Percentiles rank a stretch among this genome's conserved stretches.
Conservation (phyloP, 257 asterid species). For the Solanum ossicruentum region DNA sequence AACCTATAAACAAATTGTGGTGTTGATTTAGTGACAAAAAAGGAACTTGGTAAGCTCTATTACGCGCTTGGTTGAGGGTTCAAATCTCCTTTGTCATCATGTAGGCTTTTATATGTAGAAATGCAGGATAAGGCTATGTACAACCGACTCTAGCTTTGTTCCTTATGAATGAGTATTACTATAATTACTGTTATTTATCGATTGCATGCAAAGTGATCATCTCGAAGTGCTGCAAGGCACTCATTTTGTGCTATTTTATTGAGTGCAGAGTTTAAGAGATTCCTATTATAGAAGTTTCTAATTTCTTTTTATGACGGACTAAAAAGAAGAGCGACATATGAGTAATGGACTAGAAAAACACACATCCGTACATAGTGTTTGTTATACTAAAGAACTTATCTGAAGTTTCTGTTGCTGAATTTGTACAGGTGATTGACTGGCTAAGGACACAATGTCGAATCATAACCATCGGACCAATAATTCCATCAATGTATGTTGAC, state of each 20-base stretch:
- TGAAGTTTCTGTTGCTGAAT: not conserved
- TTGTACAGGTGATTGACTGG: slow-evolving; percentile 6
- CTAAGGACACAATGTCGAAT: not conserved
- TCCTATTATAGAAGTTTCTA: not conserved
- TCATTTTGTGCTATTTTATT: not conserved
- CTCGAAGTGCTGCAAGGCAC: not conserved
- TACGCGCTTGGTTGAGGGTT: not conserved
- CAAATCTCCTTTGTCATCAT: not conserved
- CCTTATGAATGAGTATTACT: not conserved
- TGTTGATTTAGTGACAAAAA: not conserved
- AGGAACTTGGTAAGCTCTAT: not conserved
- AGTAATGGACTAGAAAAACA: not conserved
- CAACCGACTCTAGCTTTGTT: not conserved
- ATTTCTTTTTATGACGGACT: not conserved
- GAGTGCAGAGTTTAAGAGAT: not conserved
- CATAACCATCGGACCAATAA: slow-evolving; percentile 9
- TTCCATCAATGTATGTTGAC: slow-evolving; percentile 20
- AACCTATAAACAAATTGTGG: not conserved
- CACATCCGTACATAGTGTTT: not conserved
- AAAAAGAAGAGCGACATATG: not conserved
- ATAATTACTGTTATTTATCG: not conserved
- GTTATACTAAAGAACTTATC: not conserved
- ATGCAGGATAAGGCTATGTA: not conserved
- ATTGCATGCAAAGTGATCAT: not conserved
- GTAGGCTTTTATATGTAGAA: not conserved